Conservation (phyloP, 805 yeast species). For the Millerozyma miso region DNA sequence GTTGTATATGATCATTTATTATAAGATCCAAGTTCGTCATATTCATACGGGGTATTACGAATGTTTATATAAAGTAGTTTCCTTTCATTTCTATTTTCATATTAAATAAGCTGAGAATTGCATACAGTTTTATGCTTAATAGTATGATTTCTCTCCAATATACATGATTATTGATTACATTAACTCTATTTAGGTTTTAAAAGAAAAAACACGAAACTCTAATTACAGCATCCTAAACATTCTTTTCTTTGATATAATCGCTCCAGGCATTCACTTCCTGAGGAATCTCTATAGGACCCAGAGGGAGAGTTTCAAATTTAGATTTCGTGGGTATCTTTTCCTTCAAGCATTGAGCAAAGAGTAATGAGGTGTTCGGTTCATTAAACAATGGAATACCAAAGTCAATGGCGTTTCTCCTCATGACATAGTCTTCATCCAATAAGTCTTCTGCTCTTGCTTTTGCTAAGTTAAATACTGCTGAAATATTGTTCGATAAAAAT, state of each 20-base stretch:
- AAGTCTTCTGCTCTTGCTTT: constrained; percentile 80
- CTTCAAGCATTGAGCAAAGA: constrained; percentile 81
- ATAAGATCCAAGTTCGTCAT: too few relatives aligned
- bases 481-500: constrained; percentile 80
- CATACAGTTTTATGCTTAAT: not conserved
- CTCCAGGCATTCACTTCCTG: constrained; percentile 93
- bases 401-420: constrained; percentile 99
- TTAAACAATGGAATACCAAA: constrained; percentile 94
- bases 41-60: too few relatives aligned
- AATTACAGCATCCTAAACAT: constrained; percentile 44
- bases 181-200: not conserved
- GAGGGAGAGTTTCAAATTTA: constrained; percentile 40
- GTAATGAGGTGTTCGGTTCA: constrained; percentile 88
- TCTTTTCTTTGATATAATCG: constrained; percentile 92
- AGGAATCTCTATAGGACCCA: constrained; percentile 55
- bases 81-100: not conserved
- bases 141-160: not conserved
- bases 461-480: constrained; percentile 90
- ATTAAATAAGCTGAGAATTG: not conserved
- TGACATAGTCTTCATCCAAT: constrained; percentile 86
- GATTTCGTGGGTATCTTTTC: constrained; percentile 58
- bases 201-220: not conserved
- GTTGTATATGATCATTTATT: too few relatives aligned
- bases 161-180: not conserved
- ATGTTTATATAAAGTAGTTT: not conserved